Evolutionary conservation across 2,329 filamentous ascomycete species (phyloP), one percentile per base, ranked within the genome.

Genomic region (Aspergillus udagawae): DNA sequence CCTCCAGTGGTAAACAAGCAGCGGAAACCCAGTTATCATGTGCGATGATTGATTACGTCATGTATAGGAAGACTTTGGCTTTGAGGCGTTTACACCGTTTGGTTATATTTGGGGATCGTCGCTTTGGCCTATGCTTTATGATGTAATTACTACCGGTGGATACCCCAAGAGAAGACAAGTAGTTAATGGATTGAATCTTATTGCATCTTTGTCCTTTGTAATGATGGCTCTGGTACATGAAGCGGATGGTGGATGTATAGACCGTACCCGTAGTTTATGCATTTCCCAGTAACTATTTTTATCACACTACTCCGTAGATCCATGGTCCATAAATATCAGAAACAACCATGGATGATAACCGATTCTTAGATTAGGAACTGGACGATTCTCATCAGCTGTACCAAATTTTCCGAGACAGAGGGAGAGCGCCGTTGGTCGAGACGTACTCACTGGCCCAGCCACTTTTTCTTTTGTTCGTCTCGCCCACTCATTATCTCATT

Each of bases 1-100:
- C 92, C 93, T 20, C 93, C 93, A 3, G 80, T 84, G 6, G 91
- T 95, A 7, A 95, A 96, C 67, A 89, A 91, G 82, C 86, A 89
- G 48, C 85, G 87, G 64, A 97, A 97, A 73, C 93, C 93, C 1
- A 87, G 89, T 51, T 90, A 87, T 65, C 81, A 79, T 56, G 77
- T 80, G 47, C 76, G 82, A 60, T 82, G 63, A 77, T 58, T 35
- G 21, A 50, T 35, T 17, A 14, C 14, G 50, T 23, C 56, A 55
- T 44, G 48, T 49, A 17, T 58, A 51, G 29, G 49, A 51, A 21
- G 27, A 14, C 27, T 10, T 20, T 17, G 42, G 42, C 21, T 20
- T 20, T 7, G 10, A 23, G 42, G 42, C 42, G 42, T 23, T 23
- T 45, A 23, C 42, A 8, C 42, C 41, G 14, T 45, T 29, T 41